These are phyloP conservation scores for Dentipellis fragilis DNA, from an alignment of 768 basidiomycete species.

Conservation along the genomic window DNA sequence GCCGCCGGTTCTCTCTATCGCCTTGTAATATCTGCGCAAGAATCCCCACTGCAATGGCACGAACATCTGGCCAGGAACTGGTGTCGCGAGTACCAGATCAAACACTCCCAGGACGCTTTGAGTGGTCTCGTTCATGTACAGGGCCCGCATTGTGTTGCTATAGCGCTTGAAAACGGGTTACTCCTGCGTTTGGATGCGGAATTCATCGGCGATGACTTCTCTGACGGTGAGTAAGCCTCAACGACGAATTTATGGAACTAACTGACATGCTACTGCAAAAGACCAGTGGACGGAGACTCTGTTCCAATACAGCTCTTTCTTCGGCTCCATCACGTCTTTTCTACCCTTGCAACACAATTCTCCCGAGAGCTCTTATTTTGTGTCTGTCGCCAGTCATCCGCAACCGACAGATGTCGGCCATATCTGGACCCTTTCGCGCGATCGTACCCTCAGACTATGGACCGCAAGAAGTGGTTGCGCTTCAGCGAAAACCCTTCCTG, in stretches of 20 bases:
- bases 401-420: slow-evolving; percentile 68
- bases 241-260: neutral
- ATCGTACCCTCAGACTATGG: slow-evolving; percentile 81
- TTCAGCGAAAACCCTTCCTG: slow-evolving; percentile 46
- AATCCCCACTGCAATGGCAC: slow-evolving; percentile 12
- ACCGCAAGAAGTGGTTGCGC: slow-evolving; percentile 65
- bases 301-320: slow-evolving; percentile 55
- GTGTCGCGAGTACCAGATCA: slow-evolving; percentile 59
- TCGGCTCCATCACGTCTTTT: slow-evolving; percentile 58
- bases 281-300: slow-evolving; percentile 65
- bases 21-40: slow-evolving; percentile 50
- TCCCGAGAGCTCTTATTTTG: slow-evolving; percentile 45
- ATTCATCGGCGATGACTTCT: slow-evolving; percentile 38
- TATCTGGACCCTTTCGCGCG: slow-evolving; percentile 80
- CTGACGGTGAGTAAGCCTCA: slow-evolving; percentile 42
- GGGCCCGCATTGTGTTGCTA: slow-evolving; percentile 54
- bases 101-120: slow-evolving; percentile 31
- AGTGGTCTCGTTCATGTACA: slow-evolving; percentile 45
- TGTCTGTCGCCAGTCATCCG: slow-evolving; percentile 63
- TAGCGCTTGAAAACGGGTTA: slow-evolving; percentile 50
- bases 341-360: slow-evolving; percentile 30
- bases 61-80: slow-evolving; percentile 34
- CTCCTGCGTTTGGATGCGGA: slow-evolving; percentile 65
- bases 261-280: slow-evolving; percentile 19
- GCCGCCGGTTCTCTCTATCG: slow-evolving; percentile 63